Evolutionary conservation across 2,329 filamentous ascomycete species (phyloP), one percentile per base, ranked within the genome.

Genomic region (Talaromyces sp.): DNA sequence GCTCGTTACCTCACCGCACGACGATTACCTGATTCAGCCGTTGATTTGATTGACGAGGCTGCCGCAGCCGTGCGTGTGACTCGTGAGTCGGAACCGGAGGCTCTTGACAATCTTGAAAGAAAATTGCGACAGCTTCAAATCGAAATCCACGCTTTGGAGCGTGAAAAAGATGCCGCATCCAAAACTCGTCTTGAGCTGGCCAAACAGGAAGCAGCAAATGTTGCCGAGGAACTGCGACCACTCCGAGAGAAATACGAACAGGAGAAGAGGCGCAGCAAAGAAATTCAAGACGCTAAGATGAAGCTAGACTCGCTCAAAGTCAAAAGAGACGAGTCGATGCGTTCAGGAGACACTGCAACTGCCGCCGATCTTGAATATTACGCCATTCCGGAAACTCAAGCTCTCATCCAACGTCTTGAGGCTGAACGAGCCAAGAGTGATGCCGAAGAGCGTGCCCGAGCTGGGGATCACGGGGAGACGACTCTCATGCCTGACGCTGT

Each of bases 291-390:
- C 68, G 91, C 92, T 65, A 98, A 96, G 83, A 84, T 96, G 73
- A 98, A 98, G 79, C 87, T 98, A 59, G 95, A 99, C 68, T 86
- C 89, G 63, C 85, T 98, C 66, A 91, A 92, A 78, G 90, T 93
- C 76, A 96, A 97, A 77, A 86, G 92, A 66, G 94, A 96, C 66
- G 92, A 97, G 71, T 93, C 94, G n/a, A 90, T 92, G 74, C 89
- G 96, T 73, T 86, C 88, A 65, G 88, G 91, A 60, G 92, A 98
- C 73, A 87, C 95, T 65, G 85, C 87, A 67, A 92, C 90, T 51
- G 95, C 94, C 63, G 96, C 95, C 55, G 95, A 99, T 77, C 85
- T 99, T 65, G 90, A 96, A 75, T 98, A 98, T 81, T 96, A 96
- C 73, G 95, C 94, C 64, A 98, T 99, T 66, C 95, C 95, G 0